Conservation (phyloP, 805 yeast species). For the Saccharomycopsis selenospora region DNA sequence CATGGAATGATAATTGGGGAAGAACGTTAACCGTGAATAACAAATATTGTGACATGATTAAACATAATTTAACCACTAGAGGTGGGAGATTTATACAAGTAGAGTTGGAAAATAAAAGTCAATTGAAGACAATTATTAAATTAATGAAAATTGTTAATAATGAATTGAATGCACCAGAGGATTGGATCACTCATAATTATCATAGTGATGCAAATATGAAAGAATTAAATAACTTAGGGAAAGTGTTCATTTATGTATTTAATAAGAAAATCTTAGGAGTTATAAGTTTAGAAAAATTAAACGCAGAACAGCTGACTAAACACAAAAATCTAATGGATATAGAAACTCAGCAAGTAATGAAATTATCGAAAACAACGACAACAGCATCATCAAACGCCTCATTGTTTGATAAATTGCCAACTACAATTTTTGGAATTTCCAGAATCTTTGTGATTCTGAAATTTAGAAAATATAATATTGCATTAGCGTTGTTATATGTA, state of each 20-base stretch:
- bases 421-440: slow-evolving; percentile 36
- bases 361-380: background rate
- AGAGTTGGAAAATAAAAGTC: slow-evolving; percentile 28
- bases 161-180: slow-evolving; percentile 52
- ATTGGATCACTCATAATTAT: slow-evolving; percentile 28
- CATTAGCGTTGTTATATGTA: slow-evolving; percentile 35
- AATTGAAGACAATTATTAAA: slow-evolving; percentile 31
- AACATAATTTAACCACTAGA: background rate
- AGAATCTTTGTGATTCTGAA: slow-evolving; percentile 40
- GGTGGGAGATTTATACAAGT: slow-evolving; percentile 33
- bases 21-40: slow-evolving; percentile 16
- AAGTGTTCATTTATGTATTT: slow-evolving; percentile 43
- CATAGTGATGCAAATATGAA: slow-evolving; percentile 1
- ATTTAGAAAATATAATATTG: slow-evolving; percentile 46
- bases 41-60: background rate
- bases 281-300: slow-evolving; percentile 37
- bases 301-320: background rate
- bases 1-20: slow-evolving; percentile 39
- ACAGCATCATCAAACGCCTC: background rate
- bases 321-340: slow-evolving; percentile 12
- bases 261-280: slow-evolving; percentile 46
- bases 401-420: slow-evolving; percentile 10
- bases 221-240: slow-evolving; percentile 30
- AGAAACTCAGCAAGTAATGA: slow-evolving; percentile 12
- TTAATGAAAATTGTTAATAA: slow-evolving; percentile 48